Percentiles rank a stretch among this genome's conserved stretches.
phyloP scores from a whole-genome alignment of 163 green algal species.

The Chlorella variabilis region DNA sequence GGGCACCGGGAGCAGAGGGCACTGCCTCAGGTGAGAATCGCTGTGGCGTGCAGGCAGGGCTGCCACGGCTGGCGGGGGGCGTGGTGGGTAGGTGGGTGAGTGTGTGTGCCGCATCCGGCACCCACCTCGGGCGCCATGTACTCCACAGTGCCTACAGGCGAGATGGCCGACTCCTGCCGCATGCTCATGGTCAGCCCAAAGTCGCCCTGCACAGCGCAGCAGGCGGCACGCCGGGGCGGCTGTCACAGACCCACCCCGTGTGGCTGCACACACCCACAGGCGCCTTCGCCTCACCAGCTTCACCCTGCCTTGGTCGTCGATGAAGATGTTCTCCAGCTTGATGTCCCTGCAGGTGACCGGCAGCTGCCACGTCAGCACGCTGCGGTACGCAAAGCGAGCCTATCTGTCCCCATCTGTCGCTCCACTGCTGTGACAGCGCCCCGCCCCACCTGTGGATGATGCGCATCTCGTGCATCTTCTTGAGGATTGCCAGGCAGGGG shows the following conservation, averaged over 20 bases:
- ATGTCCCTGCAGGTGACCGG: slow-evolving; percentile 52
- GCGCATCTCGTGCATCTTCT: slow-evolving; percentile 70
- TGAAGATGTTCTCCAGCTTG: slow-evolving; percentile 85
- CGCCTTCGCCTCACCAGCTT: slow-evolving; percentile 51
- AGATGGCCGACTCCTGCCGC: slow-evolving; percentile 79
- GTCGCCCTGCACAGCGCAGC: slow-evolving; percentile 51
- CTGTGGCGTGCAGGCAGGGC: background rate
- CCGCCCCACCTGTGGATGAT: slow-evolving; percentile 77
- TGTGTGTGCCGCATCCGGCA: background rate
- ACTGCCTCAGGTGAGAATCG: background rate
- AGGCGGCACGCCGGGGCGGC: too few relatives aligned
- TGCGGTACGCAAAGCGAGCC: background rate
- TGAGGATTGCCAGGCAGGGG: slow-evolving; percentile 67
- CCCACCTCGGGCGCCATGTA: slow-evolving; percentile 82
- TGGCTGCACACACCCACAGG: background rate
- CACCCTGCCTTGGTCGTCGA: slow-evolving; percentile 59
- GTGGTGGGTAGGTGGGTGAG: too few relatives aligned
- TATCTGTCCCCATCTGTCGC: too few relatives aligned
- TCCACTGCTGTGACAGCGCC: background rate
- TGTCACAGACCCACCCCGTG: too few relatives aligned
- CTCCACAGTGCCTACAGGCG: slow-evolving; percentile 76
- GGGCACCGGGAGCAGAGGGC: background rate
- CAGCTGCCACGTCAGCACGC: background rate
- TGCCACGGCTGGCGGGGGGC: too few relatives aligned
- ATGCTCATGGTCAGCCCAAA: slow-evolving; percentile 80